Percentiles rank a stretch among this genome's conserved stretches.
Conservation (phyloP, 768 basidiomycete species). For the Suillus decipiens region DNA sequence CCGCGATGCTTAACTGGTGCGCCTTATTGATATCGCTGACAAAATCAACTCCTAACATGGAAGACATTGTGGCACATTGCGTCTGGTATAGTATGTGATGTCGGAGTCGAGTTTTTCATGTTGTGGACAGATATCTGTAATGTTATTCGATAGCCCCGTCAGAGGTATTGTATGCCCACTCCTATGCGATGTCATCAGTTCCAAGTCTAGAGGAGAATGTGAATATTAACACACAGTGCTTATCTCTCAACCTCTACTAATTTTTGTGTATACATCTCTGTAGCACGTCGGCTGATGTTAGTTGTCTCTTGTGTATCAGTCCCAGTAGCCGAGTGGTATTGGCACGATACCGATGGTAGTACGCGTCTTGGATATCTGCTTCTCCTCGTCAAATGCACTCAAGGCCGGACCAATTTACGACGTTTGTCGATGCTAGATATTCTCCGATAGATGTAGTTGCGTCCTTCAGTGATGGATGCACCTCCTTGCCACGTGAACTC, state of each 20-base stretch:
- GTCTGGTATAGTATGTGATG: background rate
- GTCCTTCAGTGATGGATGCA: slow-evolving; percentile 28
- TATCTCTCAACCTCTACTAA: slow-evolving; percentile 58
- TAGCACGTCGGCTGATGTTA: slow-evolving; percentile 73
- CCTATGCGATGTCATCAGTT: slow-evolving; percentile 17
- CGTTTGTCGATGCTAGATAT: slow-evolving; percentile 30
- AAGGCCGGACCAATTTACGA: slow-evolving; percentile 22
- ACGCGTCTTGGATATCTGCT: background rate
- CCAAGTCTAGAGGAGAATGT: background rate
- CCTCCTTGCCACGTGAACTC: slow-evolving; percentile 34
- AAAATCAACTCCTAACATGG: background rate
- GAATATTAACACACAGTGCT: slow-evolving; percentile 48
- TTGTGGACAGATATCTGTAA: background rate
- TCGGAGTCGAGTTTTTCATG: background rate
- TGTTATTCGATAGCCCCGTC: background rate
- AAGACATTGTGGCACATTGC: background rate
- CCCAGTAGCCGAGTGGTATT: slow-evolving; percentile 90
- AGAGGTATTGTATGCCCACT: slow-evolving; percentile 2
- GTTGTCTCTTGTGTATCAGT: slow-evolving; percentile 80
- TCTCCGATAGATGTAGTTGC: slow-evolving; percentile 28
- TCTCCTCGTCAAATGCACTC: slow-evolving; percentile 12
- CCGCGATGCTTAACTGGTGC: background rate
- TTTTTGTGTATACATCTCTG: slow-evolving; percentile 71
- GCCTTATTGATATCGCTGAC: background rate
- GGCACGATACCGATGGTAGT: slow-evolving; percentile 63